Conservation (phyloP, 306 rosid genomes). For the Lathyrus oleraceus region DNA sequence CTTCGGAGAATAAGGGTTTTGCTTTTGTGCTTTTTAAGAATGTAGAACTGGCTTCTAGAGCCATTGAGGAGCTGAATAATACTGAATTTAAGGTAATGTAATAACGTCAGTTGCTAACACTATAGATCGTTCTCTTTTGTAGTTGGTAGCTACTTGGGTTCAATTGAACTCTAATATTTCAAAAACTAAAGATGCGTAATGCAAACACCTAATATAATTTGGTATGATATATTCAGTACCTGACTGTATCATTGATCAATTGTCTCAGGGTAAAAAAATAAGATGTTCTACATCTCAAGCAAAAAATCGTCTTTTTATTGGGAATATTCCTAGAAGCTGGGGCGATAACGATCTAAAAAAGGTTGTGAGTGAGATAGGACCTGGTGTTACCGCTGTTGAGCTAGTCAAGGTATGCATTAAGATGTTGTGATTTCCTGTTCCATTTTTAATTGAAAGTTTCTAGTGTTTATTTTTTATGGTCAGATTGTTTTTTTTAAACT, state of each 20-base stretch:
- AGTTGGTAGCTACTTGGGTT: slow-evolving; percentile 5
- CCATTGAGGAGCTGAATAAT: slow-evolving; percentile 78
- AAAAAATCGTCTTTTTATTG: slow-evolving; percentile 93
- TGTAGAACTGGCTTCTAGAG: slow-evolving; percentile 81
- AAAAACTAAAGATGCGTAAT: slow-evolving; percentile 21
- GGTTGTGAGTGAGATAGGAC: slow-evolving; percentile 72
- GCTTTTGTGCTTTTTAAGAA: slow-evolving; percentile 83
- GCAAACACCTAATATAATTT: slow-evolving; percentile 22
- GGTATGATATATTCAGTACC: slow-evolving; percentile 10
- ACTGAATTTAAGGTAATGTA: slow-evolving; percentile 71
- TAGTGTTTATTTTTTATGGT: neutral
- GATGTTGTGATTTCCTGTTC: slow-evolving; percentile 15
- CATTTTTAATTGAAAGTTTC: slow-evolving; percentile 12
- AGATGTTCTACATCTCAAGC: slow-evolving; percentile 94
- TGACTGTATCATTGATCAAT: slow-evolving; percentile 32
- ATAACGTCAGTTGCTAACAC: neutral
- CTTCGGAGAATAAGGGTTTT: slow-evolving; percentile 78
- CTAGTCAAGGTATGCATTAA: slow-evolving; percentile 72
- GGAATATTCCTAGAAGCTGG: slow-evolving; percentile 96
- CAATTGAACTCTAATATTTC: slow-evolving; percentile 7
- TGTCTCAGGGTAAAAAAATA: slow-evolving; percentile 71
- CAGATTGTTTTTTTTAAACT: neutral
- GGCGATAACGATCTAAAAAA: slow-evolving; percentile 79
- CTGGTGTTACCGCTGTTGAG: slow-evolving; percentile 84
- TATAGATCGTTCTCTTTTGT: slow-evolving; percentile 6